These are phyloP conservation scores for Cucumis cinereus DNA, from an alignment of 306 rosid species.

Conservation along the genomic window DNA sequence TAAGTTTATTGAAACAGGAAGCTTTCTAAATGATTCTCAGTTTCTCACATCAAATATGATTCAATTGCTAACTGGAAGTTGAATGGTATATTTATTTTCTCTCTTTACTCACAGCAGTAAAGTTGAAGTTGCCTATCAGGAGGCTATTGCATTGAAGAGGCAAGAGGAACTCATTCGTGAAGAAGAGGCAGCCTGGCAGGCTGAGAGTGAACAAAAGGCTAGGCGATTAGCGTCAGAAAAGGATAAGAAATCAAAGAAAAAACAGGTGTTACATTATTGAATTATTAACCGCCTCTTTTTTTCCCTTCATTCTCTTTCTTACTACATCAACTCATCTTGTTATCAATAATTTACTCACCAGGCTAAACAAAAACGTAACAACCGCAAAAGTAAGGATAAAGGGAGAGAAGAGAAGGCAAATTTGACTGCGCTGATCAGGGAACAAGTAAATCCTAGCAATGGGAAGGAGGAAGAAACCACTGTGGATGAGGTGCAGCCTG, in stretches of 20 bases:
- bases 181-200: constrained; percentile 97
- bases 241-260: constrained; percentile 90
- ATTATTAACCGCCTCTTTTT: not conserved
- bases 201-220: constrained; percentile 80
- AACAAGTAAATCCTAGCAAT: constrained; percentile 32
- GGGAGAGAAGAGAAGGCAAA: constrained; percentile 57
- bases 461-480: constrained; percentile 45
- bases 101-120: constrained; percentile 59
- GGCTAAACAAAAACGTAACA: constrained; percentile 91
- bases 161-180: constrained; percentile 99
- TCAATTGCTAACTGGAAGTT: not conserved
- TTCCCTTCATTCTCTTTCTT: not conserved
- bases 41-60: not conserved
- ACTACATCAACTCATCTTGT: not conserved
- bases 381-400: constrained; percentile 75
- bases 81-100: constrained; percentile 10
- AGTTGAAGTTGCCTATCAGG: constrained; percentile 97
- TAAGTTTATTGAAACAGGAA: not conserved
- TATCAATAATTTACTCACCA: constrained; percentile 18
- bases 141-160: constrained; percentile 94
- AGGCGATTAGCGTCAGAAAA: constrained; percentile 66
- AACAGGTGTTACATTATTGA: constrained; percentile 35
- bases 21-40: not conserved
- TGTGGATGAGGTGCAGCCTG: constrained; percentile 39
- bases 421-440: constrained; percentile 30